Evolutionary conservation across 495 filamentous ascomycete species (phyloP).

Genomic region (Annulohypoxylon bovei): DNA sequence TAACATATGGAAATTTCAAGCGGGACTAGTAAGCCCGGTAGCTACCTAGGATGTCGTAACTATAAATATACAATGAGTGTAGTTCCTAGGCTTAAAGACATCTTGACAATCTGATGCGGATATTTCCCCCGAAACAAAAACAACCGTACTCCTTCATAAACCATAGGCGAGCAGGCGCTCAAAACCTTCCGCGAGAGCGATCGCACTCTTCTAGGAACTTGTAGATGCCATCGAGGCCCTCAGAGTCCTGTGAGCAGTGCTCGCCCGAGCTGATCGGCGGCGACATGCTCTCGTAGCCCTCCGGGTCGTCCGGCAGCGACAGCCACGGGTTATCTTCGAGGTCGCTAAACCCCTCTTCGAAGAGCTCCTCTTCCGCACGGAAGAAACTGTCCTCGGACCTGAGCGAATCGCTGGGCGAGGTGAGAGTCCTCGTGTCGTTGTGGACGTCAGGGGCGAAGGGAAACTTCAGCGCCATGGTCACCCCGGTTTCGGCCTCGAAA

Average conservation of each 20-base stretch:
- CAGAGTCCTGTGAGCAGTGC: constrained; percentile 66
- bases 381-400: constrained; percentile 53
- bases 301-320: constrained; percentile 51
- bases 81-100: constrained; percentile 30
- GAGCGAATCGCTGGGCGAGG: constrained; percentile 62
- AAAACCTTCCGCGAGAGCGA: constrained; percentile 56
- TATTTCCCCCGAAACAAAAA: not conserved
- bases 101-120: not conserved
- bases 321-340: constrained; percentile 59
- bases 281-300: constrained; percentile 63
- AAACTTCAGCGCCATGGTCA: constrained; percentile 80
- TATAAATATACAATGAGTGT: constrained; percentile 43
- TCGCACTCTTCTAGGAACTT: constrained; percentile 90
- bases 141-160: constrained; percentile 17
- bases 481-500: constrained; percentile 69
- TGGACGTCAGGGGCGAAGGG: constrained; percentile 78
- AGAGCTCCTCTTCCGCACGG: constrained; percentile 53
- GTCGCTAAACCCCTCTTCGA: constrained; percentile 46
- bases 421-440: constrained; percentile 48
- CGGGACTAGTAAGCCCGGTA: constrained; percentile 10
- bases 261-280: constrained; percentile 53
- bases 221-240: constrained; percentile 87
- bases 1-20: constrained; percentile 38
- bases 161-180: constrained; percentile 11
- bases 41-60: constrained; percentile 25